phyloP scores from a whole-genome alignment of 2,329 filamentous ascomycete species.

The Sporothrix brasiliensis region DNA sequence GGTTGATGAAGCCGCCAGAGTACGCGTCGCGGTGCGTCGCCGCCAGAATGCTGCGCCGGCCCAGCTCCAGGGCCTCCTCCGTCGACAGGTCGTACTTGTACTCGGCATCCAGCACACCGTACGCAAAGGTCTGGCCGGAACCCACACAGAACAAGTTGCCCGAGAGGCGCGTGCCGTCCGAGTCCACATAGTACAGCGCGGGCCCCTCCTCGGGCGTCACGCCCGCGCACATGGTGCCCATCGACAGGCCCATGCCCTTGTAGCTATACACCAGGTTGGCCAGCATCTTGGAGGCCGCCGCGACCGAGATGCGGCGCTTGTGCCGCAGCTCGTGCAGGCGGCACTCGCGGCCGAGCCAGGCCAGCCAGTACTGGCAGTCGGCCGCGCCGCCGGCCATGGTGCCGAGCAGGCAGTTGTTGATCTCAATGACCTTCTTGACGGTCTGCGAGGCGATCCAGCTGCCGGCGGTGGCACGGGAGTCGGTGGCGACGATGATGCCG shows the following conservation, averaged over 20 bases:
- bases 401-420: conserved; percentile 89
- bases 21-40: conserved; percentile 98
- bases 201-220: conserved; percentile 95
- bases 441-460: conserved; percentile 99
- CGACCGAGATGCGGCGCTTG: conserved; percentile 97
- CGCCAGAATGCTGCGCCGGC: conserved; percentile 87
- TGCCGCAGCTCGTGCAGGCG: conserved; percentile 98
- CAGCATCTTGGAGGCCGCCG: conserved; percentile 96
- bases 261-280: conserved; percentile 98
- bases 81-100: conserved; percentile 87
- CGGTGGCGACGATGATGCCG: conserved; percentile 96
- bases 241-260: conserved; percentile 97
- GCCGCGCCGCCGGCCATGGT: conserved; percentile 99
- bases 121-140: conserved; percentile 97
- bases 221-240: conserved; percentile 99
- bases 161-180: conserved; percentile 86
- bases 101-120: conserved; percentile 94
- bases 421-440: conserved; percentile 99
- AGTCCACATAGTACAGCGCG: conserved; percentile 98
- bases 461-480: conserved; percentile 94
- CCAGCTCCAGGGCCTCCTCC: conserved; percentile 88
- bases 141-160: conserved; percentile 99
- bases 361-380: conserved; percentile 99
- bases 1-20: conserved; percentile 96
- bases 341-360: conserved; percentile 98